phyloP scores from a whole-genome alignment of 2,329 filamentous ascomycete genomes.

The Pestalotiopsis sp. region DNA sequence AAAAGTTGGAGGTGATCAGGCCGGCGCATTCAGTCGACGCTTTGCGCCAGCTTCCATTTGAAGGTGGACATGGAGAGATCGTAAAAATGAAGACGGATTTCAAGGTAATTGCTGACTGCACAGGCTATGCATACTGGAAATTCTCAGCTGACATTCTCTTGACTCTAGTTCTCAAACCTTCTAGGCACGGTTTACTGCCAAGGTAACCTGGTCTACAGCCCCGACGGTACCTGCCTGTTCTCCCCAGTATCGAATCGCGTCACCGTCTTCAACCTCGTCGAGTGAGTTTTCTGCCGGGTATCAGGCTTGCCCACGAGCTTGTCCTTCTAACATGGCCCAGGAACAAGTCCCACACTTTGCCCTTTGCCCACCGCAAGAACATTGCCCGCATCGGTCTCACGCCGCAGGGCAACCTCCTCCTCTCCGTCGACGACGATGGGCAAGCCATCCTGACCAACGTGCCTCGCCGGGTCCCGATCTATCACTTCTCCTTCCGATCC shows the following conservation, averaged over 20 bases:
- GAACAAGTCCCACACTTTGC: conserved; percentile 85
- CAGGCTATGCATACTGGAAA: background rate
- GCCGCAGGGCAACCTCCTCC: conserved; percentile 86
- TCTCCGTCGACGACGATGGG: conserved; percentile 93
- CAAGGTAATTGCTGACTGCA: conserved; percentile 63
- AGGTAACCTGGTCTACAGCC: conserved; percentile 95
- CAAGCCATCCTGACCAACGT: conserved; percentile 93
- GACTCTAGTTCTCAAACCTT: conserved; percentile 89
- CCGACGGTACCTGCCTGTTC: conserved; percentile 92
- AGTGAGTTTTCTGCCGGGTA: conserved; percentile 57
- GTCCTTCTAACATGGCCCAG: conserved; percentile 50
- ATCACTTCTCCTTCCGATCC: conserved; percentile 94
- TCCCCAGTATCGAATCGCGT: conserved; percentile 97
- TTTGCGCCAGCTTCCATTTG: background rate
- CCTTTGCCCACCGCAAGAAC: conserved; percentile 92
- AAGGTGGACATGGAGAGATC: conserved; percentile 21
- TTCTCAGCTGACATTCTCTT: background rate
- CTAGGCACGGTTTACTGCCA: conserved; percentile 97
- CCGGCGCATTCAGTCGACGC: background rate
- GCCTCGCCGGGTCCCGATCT: conserved; percentile 80
- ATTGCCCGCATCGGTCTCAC: conserved; percentile 87
- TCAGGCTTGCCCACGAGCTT: background rate
- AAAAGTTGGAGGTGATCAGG: conserved; percentile 8
- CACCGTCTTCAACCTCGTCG: conserved; percentile 92
- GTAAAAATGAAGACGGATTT: conserved; percentile 97